Evolutionary conservation across 2,329 filamentous ascomycete genomes (phyloP).

Genomic region (Phialemoniopsis sp.): DNA sequence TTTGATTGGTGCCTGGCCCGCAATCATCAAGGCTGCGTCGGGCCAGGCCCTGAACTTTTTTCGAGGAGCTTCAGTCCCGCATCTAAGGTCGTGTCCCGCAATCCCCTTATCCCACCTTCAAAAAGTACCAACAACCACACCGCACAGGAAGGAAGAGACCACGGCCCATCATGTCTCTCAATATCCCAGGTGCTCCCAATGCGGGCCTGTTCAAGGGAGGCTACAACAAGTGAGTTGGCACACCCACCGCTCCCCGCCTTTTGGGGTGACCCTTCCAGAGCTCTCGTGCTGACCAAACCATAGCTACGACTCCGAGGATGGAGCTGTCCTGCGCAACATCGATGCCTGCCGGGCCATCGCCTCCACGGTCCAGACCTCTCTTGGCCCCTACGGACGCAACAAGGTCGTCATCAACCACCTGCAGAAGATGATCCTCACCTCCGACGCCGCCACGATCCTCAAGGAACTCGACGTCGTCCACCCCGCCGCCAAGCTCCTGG

Average conservation of each 20-base stretch:
- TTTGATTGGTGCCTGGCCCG: not conserved
- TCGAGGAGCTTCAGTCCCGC: conserved; percentile 3
- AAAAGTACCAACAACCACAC: not conserved
- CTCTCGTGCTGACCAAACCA: not conserved
- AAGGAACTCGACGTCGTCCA: conserved; percentile 97
- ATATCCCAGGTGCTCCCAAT: conserved; percentile 92
- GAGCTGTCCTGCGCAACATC: conserved; percentile 96
- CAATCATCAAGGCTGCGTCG: conserved; percentile 2
- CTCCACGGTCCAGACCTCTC: conserved; percentile 91
- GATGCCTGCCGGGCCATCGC: conserved; percentile 96
- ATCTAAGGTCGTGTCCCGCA: not conserved
- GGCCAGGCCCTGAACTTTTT: too few species aligned
- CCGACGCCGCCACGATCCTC: conserved; percentile 94
- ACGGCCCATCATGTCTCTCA: conserved; percentile 73
- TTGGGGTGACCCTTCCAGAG: too few species aligned
- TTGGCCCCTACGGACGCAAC: conserved; percentile 96
- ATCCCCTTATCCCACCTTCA: conserved; percentile 3
- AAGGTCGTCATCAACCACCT: conserved; percentile 99
- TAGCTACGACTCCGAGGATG: conserved; percentile 99
- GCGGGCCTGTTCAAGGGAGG: conserved; percentile 91
- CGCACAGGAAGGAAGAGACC: too few species aligned
- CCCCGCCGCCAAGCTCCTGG: conserved; percentile 92
- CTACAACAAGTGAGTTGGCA: conserved; percentile 78
- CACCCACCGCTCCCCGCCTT: not conserved
- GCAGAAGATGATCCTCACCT: conserved; percentile 99